Conservation (phyloP, 768 basidiomycete genomes). For the Chiua virens region DNA sequence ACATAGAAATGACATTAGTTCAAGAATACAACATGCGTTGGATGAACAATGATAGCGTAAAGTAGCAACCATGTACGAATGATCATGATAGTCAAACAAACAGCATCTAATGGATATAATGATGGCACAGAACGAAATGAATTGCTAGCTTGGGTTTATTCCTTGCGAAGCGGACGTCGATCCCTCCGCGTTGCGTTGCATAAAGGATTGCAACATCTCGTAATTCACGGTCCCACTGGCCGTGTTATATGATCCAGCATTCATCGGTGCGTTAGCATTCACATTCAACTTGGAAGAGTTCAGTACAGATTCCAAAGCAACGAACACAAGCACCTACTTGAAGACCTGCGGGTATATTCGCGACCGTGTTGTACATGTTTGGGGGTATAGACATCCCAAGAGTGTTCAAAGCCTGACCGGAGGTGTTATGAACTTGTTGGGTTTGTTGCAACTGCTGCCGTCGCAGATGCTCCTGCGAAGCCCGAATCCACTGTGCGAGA, state of each 20-base stretch:
- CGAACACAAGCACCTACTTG: conserved; percentile 11
- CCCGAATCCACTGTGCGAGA: conserved; percentile 11
- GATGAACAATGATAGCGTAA: conserved; percentile 10
- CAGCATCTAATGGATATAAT: background rate
- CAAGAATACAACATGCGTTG: background rate
- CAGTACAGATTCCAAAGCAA: background rate
- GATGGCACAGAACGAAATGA: background rate
- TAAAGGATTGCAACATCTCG: conserved; percentile 49
- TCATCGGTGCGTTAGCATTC: conserved; percentile 7
- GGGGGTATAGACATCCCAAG: conserved; percentile 11
- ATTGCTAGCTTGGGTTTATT: conserved; percentile 15
- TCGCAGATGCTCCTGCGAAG: conserved; percentile 23
- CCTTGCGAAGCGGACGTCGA: conserved; percentile 22
- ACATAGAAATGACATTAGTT: conserved; percentile 13
- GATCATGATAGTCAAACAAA: background rate
- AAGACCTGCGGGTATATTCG: conserved; percentile 16
- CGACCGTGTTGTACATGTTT: conserved; percentile 3
- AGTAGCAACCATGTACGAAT: conserved; percentile 7
- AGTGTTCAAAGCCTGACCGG: conserved; percentile 16
- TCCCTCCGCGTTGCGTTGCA: conserved; percentile 40
- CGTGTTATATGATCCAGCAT: conserved; percentile 23
- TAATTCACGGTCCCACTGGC: conserved; percentile 31
- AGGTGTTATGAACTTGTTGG: conserved; percentile 13
- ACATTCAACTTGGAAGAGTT: conserved; percentile 6
- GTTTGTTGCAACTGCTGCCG: conserved; percentile 27